These are phyloP conservation scores for Chalciporus chontae DNA, from an alignment of 768 basidiomycete species.

Conservation along the genomic window DNA sequence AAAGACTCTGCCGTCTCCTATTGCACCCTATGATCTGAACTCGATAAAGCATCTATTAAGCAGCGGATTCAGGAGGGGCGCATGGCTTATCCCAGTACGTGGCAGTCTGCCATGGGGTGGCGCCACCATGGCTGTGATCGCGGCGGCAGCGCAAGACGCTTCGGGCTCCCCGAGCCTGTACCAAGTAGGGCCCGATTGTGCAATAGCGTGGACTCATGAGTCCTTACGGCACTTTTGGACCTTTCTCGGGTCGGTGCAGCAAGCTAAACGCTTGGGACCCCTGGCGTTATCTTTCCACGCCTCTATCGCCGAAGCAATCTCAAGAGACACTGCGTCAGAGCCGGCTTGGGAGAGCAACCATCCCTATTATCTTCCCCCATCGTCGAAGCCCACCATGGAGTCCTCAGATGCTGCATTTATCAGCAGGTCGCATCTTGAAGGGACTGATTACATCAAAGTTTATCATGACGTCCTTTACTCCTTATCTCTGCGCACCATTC, in stretches of 20 bases:
- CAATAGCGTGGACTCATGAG: conserved; percentile 45
- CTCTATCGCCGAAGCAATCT: conserved; percentile 16
- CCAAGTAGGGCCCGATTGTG: conserved; percentile 8
- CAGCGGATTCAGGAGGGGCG: conserved; percentile 37
- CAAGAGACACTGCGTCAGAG: conserved; percentile 14
- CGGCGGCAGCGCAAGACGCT: conserved; percentile 25
- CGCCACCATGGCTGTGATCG: conserved; percentile 41
- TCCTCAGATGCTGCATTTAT: conserved; percentile 14
- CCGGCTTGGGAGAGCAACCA: conserved; percentile 24
- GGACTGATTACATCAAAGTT: conserved; percentile 52
- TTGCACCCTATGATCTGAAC: conserved; percentile 35
- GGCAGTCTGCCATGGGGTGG: conserved; percentile 48
- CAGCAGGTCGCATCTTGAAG: conserved; percentile 24
- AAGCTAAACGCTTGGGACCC: conserved; percentile 37
- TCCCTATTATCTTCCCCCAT: conserved; percentile 18
- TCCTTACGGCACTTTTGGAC: conserved; percentile 47
- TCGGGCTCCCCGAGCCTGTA: conserved; percentile 18
- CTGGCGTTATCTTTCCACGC: conserved; percentile 50
- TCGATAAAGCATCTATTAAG: conserved; percentile 27
- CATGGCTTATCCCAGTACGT: conserved; percentile 59
- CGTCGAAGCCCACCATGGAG: conserved; percentile 7
- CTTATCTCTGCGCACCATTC: conserved; percentile 45
- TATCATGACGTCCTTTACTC: conserved; percentile 52
- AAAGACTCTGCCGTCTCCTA: conserved; percentile 34
- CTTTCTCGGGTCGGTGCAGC: conserved; percentile 42